phyloP scores from a whole-genome alignment of 2,329 filamentous ascomycete genomes.

The Aplosporella prunicola region DNA sequence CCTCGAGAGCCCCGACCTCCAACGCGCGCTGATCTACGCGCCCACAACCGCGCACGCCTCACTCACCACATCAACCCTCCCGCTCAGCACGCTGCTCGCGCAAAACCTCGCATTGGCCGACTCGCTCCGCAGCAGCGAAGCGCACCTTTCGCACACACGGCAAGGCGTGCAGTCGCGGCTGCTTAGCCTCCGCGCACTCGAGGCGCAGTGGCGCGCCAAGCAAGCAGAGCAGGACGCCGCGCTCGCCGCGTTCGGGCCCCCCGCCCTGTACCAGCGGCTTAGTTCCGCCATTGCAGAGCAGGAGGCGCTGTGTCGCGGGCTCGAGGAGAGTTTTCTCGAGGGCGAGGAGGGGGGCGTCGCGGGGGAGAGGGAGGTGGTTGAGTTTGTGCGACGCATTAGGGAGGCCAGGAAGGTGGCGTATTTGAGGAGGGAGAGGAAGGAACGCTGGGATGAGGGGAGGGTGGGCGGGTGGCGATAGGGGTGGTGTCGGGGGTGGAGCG shows the following conservation, averaged over 20 bases:
- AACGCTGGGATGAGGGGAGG: constrained; percentile 89
- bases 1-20: constrained; percentile 53
- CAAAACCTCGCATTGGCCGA: constrained; percentile 63
- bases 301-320: constrained; percentile 65
- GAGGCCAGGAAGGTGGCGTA: constrained; percentile 73
- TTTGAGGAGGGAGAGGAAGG: constrained; percentile 74
- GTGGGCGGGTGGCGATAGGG: constrained; percentile 96
- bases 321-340: constrained; percentile 91
- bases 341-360: constrained; percentile 42
- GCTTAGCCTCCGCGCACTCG: constrained; percentile 72
- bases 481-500: too few relatives aligned
- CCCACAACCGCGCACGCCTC: constrained; percentile 62
- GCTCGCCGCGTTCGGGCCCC: constrained; percentile 74
- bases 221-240: constrained; percentile 83
- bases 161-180: constrained; percentile 69
- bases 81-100: constrained; percentile 54
- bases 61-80: constrained; percentile 53
- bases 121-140: constrained; percentile 53
- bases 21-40: constrained; percentile 64
- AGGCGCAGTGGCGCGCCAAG: constrained; percentile 85
- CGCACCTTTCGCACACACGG: constrained; percentile 51
- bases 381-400: constrained; percentile 75
- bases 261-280: constrained; percentile 74
- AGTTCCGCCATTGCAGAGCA: constrained; percentile 72
- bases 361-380: constrained; percentile 70